A percentile compares a stretch with the other conserved stretches of the same genome.
Evolutionary conservation across 2,329 filamentous ascomycete genomes (phyloP).

Genomic region (Leptodontidium sp.): DNA sequence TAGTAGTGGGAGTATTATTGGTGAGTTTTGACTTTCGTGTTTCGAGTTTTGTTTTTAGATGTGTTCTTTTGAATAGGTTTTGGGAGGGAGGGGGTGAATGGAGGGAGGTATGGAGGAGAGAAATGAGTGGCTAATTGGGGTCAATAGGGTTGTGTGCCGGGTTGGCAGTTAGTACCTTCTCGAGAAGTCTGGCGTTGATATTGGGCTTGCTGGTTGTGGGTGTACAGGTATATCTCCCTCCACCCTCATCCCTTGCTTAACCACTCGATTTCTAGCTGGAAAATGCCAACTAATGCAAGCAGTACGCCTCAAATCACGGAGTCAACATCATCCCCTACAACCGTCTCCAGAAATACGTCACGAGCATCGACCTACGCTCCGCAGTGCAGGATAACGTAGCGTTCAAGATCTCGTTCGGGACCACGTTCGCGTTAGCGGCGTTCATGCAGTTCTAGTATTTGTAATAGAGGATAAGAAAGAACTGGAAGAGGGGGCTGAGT

Average conservation of each 20-base stretch:
- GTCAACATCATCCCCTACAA: slow-evolving; percentile 53
- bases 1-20: slow-evolving; percentile 45
- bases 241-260: background rate
- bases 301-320: slow-evolving; percentile 59
- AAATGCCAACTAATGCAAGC: slow-evolving; percentile 19
- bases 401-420: slow-evolving; percentile 66
- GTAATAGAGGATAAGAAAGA: background rate
- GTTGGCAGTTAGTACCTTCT: slow-evolving; percentile 73
- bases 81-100: slow-evolving; percentile 5
- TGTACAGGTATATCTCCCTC: slow-evolving; percentile 38
- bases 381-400: slow-evolving; percentile 49
- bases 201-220: slow-evolving; percentile 70
- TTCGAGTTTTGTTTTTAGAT: no score
- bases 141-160: slow-evolving; percentile 41
- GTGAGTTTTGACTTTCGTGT: slow-evolving; percentile 30
- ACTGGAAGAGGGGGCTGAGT: background rate
- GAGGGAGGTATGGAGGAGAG: background rate
- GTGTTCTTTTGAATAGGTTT: background rate
- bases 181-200: slow-evolving; percentile 72
- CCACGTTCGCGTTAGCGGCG: slow-evolving; percentile 75
- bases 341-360: slow-evolving; percentile 57
- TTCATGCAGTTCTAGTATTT: slow-evolving; percentile 62
- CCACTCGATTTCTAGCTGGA: background rate
- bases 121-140: background rate
- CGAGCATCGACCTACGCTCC: slow-evolving; percentile 56